Conservation (phyloP, 352 stramenopile genomes). For the Globisporangium viniferum region DNA sequence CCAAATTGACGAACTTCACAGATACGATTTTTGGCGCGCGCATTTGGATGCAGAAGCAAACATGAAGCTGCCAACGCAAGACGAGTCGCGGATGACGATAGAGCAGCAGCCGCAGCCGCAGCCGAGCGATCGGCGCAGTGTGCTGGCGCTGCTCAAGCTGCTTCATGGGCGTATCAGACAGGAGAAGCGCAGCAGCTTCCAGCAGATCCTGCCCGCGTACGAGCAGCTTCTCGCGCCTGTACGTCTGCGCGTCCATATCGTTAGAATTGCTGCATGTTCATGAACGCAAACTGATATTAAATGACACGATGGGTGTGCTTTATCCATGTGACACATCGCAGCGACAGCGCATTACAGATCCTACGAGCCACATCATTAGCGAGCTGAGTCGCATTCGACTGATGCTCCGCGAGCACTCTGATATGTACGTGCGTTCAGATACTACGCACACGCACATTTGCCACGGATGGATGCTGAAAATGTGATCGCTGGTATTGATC, state of each 20-base stretch:
- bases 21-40: background rate
- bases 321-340: background rate
- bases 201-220: slow-evolving; percentile 33
- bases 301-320: background rate
- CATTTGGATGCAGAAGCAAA: background rate
- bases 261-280: background rate
- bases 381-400: slow-evolving; percentile 14
- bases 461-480: background rate
- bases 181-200: slow-evolving; percentile 24
- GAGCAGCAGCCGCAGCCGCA: background rate
- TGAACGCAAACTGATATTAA: background rate
- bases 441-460: background rate
- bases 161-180: slow-evolving; percentile 30
- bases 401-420: slow-evolving; percentile 12
- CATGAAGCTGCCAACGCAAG: background rate
- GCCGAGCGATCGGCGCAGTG: slow-evolving; percentile 8
- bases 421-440: slow-evolving; percentile 13
- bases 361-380: background rate
- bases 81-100: background rate
- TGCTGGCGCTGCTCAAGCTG: slow-evolving; percentile 40
- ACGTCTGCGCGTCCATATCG: slow-evolving; percentile 12
- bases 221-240: slow-evolving; percentile 53
- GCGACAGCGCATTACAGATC: slow-evolving; percentile 1
- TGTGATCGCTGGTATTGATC: background rate
- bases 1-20: no score